A percentile compares a stretch with the other conserved stretches of the same genome.
Evolutionary conservation across 2,329 filamentous ascomycete species (phyloP).

Genomic region (Aquanectria penicillioides): DNA sequence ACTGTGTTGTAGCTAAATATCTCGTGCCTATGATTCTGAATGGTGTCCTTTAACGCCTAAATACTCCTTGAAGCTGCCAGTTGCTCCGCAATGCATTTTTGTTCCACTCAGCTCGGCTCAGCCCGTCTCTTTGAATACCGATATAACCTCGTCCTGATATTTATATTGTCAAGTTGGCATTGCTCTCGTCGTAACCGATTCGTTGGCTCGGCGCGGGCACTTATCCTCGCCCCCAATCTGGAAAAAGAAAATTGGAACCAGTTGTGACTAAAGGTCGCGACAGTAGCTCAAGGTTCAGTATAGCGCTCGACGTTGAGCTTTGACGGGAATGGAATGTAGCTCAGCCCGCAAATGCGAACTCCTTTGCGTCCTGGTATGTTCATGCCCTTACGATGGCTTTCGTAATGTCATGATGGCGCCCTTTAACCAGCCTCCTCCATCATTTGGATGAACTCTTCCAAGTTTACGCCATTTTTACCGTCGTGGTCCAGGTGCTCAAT

Average conservation of each 20-base stretch:
- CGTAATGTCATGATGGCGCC: background rate
- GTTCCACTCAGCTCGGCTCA: background rate
- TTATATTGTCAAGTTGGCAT: background rate
- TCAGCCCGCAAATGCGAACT: too few relatives aligned
- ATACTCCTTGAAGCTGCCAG: background rate
- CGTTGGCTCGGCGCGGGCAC: background rate
- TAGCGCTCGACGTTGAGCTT: too few relatives aligned
- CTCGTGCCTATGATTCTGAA: constrained; percentile 11
- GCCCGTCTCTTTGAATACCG: background rate
- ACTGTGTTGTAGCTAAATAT: constrained; percentile 27
- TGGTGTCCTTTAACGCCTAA: background rate
- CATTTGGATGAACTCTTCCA: constrained; percentile 76
- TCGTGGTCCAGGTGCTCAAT: constrained; percentile 98
- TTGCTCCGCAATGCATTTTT: background rate
- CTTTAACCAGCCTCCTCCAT: constrained; percentile 57
- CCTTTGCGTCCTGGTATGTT: too few relatives aligned
- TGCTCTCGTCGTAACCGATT: background rate
- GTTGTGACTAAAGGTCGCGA: too few relatives aligned
- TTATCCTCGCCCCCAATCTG: too few relatives aligned
- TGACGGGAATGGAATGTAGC: constrained; percentile 1
- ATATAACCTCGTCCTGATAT: background rate
- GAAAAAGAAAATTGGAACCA: too few relatives aligned
- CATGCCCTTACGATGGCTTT: too few relatives aligned
- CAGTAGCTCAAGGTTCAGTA: too few relatives aligned
- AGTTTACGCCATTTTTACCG: constrained; percentile 82